Conservation (phyloP, 163 green algal species). For the Scenedesmus sp. region DNA sequence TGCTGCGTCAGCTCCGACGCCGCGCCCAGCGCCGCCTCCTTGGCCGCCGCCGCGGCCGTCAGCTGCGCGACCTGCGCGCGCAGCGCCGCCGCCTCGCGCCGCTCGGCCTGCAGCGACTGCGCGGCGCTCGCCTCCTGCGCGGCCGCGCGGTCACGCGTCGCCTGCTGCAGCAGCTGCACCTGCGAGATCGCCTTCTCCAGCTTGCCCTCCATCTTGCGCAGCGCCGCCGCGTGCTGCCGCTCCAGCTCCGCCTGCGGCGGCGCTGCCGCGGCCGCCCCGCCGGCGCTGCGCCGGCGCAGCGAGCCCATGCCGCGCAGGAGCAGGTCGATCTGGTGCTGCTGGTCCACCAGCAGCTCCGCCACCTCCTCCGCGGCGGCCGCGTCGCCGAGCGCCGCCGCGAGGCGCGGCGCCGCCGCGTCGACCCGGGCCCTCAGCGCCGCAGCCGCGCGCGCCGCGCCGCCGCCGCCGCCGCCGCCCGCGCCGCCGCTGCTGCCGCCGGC, state of each 20-base stretch:
- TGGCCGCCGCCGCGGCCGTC: slow-evolving; percentile 9
- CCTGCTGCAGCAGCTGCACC: slow-evolving; percentile 43
- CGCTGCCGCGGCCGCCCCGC: background rate
- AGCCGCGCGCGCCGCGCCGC: too few relatives aligned
- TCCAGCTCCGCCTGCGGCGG: slow-evolving; percentile 24
- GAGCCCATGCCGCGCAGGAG: slow-evolving; percentile 24
- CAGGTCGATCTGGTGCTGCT: slow-evolving; percentile 42
- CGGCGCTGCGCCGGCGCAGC: slow-evolving; percentile 10
- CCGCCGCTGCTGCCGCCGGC: background rate
- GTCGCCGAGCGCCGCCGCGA: too few relatives aligned
- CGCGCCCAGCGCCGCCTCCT: too few relatives aligned
- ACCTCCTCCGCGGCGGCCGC: slow-evolving; percentile 11
- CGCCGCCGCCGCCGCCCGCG: too few relatives aligned
- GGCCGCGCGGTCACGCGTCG: slow-evolving; percentile 1
- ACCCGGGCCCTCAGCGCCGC: too few relatives aligned
- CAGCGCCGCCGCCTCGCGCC: slow-evolving; percentile 18
- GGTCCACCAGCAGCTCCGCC: slow-evolving; percentile 31
- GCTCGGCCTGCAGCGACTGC: background rate
- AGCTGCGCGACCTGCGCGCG: slow-evolving; percentile 28
- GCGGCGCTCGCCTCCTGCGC: slow-evolving; percentile 25
- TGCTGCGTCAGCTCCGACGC: too few relatives aligned
- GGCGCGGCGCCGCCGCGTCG: too few relatives aligned
- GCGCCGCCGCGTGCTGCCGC: slow-evolving; percentile 25
- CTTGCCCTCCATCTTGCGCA: slow-evolving; percentile 39
- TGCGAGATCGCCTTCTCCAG: slow-evolving; percentile 36